Percentiles rank a stretch among this genome's conserved stretches.
phyloP scores from a whole-genome alignment of 2,329 filamentous ascomycete species.

The Neofusicoccum umdonicola region DNA sequence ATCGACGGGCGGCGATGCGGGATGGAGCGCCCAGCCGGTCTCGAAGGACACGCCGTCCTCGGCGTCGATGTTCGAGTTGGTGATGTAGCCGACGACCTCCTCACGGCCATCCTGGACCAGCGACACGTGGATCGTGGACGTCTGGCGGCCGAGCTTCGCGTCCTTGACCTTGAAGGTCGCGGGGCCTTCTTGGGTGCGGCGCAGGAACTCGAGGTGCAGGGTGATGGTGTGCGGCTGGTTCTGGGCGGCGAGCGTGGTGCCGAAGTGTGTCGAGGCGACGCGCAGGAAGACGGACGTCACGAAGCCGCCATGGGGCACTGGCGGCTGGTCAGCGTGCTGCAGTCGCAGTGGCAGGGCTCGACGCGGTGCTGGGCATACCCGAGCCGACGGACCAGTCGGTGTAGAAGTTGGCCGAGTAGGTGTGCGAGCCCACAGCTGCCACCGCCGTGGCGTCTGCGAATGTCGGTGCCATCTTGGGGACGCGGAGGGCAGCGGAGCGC shows the following conservation, averaged over 20 bases:
- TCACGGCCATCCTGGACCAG: constrained; percentile 57
- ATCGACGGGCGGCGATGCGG: constrained; percentile 43
- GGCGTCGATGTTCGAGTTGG: constrained; percentile 59
- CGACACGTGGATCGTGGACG: constrained; percentile 62
- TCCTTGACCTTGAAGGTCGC: constrained; percentile 60
- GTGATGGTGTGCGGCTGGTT: constrained; percentile 63
- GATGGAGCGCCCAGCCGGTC: constrained; percentile 55
- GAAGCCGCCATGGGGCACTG: constrained; percentile 71
- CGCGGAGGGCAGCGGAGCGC: neutral
- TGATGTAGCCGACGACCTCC: constrained; percentile 64
- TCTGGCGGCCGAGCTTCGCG: constrained; percentile 63
- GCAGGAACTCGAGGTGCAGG: constrained; percentile 64
- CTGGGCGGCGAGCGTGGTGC: constrained; percentile 54
- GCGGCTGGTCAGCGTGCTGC: neutral
- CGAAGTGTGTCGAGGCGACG: constrained; percentile 60
- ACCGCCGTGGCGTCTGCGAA: constrained; percentile 52
- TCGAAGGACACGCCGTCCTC: constrained; percentile 58
- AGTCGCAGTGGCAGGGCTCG: neutral
- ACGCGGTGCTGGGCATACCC: constrained; percentile 54
- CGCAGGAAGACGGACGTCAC: constrained; percentile 62
- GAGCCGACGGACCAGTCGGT: constrained; percentile 65
- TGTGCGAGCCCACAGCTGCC: constrained; percentile 52
- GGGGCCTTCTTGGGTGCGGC: constrained; percentile 59
- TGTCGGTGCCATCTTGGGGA: constrained; percentile 29
- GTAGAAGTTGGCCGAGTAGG: constrained; percentile 56